A percentile compares a stretch with the other conserved stretches of the same genome.
These are phyloP conservation scores for Filobasidium floriforme DNA, from an alignment of 768 basidiomycete species.

Conservation along the genomic window DNA sequence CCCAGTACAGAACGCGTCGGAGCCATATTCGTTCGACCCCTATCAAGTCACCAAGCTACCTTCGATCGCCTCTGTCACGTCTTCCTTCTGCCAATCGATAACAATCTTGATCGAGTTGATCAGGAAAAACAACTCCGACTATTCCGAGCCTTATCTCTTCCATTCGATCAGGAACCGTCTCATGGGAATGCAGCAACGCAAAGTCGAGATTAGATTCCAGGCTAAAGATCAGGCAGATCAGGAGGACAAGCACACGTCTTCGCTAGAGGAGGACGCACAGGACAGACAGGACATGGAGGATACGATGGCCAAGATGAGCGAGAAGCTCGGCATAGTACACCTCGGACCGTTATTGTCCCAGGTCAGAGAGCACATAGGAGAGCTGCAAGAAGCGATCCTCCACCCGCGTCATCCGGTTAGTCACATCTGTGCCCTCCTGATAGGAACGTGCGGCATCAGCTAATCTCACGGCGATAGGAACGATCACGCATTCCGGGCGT, in stretches of 20 bases:
- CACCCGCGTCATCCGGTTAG: constrained; percentile 71
- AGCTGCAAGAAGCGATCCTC: constrained; percentile 62
- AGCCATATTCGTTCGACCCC: constrained; percentile 28
- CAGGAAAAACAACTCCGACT: constrained; percentile 95
- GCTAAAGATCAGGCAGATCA: constrained; percentile 46
- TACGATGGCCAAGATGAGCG: constrained; percentile 34
- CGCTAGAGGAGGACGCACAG: constrained; percentile 27
- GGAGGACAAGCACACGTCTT: constrained; percentile 6
- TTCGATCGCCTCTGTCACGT: constrained; percentile 46
- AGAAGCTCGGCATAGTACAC: constrained; percentile 59
- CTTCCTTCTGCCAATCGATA: constrained; percentile 77
- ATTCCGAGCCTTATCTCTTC: constrained; percentile 94
- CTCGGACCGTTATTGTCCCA: constrained; percentile 71
- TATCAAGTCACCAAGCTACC: constrained; percentile 36
- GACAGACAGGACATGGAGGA: constrained; percentile 37
- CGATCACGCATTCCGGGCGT: constrained; percentile 47
- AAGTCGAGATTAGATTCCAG: constrained; percentile 42
- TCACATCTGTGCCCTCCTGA: constrained; percentile 15
- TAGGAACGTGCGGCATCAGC: neutral
- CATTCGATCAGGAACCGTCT: constrained; percentile 85
- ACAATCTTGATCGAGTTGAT: constrained; percentile 88
- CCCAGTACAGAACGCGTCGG: neutral
- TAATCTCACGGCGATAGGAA: constrained; percentile 14
- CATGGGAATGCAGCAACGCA: constrained; percentile 68
- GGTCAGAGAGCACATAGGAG: constrained; percentile 60